Conservation (phyloP, 148 eudicot species). For the Diospyros kaki region DNA sequence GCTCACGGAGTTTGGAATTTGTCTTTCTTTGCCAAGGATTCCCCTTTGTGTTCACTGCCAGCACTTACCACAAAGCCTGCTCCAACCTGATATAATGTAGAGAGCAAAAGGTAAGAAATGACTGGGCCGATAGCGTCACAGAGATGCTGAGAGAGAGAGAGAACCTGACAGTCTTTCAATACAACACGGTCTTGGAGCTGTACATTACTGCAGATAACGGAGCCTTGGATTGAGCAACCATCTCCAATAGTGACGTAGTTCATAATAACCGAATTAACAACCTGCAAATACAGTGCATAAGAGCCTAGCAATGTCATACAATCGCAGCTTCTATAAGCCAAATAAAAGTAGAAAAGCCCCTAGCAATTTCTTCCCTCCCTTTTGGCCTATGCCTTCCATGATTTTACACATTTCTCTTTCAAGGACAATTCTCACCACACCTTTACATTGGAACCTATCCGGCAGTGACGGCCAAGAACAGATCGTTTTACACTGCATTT, state of each 20-base stretch:
- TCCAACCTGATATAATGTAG: constrained; percentile 55
- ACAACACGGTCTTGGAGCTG: constrained; percentile 86
- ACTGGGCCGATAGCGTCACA: background rate
- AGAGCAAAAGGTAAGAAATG: background rate
- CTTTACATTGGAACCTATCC: constrained; percentile 96
- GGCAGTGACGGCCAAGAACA: constrained; percentile 91
- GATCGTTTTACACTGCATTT: constrained; percentile 96
- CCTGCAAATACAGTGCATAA: constrained; percentile 36
- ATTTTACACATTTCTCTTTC: background rate
- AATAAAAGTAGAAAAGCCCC: too few relatives aligned
- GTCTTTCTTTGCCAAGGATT: constrained; percentile 77
- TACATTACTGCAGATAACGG: constrained; percentile 90
- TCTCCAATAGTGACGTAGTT: constrained; percentile 80
- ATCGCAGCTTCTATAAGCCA: too few relatives aligned
- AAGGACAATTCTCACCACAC: constrained; percentile 24
- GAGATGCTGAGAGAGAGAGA: constrained; percentile 11
- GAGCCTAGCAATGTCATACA: background rate
- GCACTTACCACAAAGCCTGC: constrained; percentile 85
- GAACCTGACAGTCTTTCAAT: constrained; percentile 89
- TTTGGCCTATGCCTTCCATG: background rate
- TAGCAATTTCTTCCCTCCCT: too few relatives aligned
- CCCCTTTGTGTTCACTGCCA: constrained; percentile 83
- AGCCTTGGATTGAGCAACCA: constrained; percentile 94
- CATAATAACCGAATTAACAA: constrained; percentile 87
- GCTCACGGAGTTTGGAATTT: constrained; percentile 23